Percentiles rank a stretch among this genome's conserved stretches.
phyloP scores from a whole-genome alignment of 768 basidiomycete species.

The Leucosporidium scottii region DNA sequence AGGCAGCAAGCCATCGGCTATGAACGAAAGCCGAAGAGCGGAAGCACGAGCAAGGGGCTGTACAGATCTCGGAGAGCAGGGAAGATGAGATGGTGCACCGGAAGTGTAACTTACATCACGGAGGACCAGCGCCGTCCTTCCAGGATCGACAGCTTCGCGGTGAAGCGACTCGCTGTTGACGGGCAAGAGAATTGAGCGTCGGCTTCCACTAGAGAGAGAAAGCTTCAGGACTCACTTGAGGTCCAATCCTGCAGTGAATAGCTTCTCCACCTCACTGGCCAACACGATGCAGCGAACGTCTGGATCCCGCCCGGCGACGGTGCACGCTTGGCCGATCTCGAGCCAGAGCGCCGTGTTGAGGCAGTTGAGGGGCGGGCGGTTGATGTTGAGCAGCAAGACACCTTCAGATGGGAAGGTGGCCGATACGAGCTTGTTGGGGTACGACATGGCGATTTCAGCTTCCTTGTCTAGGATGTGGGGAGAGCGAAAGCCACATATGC shows the following conservation, averaged over 20 bases:
- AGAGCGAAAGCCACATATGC: background rate
- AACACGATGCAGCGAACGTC: slow-evolving; percentile 67
- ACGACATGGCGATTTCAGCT: slow-evolving; percentile 1
- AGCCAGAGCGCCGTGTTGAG: slow-evolving; percentile 63
- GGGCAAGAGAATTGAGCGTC: background rate
- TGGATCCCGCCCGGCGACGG: slow-evolving; percentile 49
- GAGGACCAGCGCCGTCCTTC: slow-evolving; percentile 51
- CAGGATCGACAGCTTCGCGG: slow-evolving; percentile 46
- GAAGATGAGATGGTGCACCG: no score
- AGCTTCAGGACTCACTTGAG: slow-evolving; percentile 46
- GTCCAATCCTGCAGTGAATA: slow-evolving; percentile 79
- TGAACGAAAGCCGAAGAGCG: no score
- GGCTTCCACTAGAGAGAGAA: background rate
- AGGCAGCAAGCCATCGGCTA: background rate
- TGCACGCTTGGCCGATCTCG: slow-evolving; percentile 60
- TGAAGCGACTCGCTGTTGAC: background rate
- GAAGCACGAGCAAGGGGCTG: no score
- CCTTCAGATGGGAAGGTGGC: slow-evolving; percentile 43
- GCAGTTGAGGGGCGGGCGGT: slow-evolving; percentile 59
- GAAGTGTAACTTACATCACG: slow-evolving; percentile 35
- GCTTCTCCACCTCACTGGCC: slow-evolving; percentile 60
- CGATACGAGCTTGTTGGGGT: slow-evolving; percentile 41
- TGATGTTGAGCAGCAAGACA: slow-evolving; percentile 47
- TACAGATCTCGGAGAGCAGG: no score
- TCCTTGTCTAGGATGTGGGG: background rate